Evolutionary conservation across 148 eudicot genomes (phyloP).

Genomic region (Beta vulgaris): DNA sequence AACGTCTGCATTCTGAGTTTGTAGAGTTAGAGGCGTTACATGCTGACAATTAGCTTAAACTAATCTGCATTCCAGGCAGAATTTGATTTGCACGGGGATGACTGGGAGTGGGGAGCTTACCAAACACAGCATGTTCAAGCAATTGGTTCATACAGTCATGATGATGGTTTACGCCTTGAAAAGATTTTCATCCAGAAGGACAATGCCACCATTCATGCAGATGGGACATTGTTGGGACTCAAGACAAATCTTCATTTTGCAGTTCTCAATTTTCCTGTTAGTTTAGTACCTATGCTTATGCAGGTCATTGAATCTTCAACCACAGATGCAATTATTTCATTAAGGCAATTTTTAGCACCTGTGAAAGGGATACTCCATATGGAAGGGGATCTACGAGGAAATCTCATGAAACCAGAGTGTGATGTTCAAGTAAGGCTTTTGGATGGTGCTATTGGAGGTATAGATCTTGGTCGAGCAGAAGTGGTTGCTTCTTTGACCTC

Average conservation of each 20-base stretch:
- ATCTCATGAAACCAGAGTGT: slow-evolving; percentile 91
- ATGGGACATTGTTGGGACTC: slow-evolving; percentile 91
- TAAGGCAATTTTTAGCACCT: slow-evolving; percentile 84
- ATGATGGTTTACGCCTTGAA: slow-evolving; percentile 96
- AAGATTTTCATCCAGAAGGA: slow-evolving; percentile 95
- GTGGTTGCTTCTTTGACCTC: slow-evolving; percentile 96
- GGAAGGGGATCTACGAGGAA: slow-evolving; percentile 99
- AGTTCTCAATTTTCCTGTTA: slow-evolving; percentile 94
- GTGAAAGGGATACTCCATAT: slow-evolving; percentile 91
- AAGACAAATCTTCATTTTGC: slow-evolving; percentile 99
- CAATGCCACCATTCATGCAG: slow-evolving; percentile 97
- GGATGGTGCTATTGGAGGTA: slow-evolving; percentile 96
- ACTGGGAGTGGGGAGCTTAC: slow-evolving; percentile 99
- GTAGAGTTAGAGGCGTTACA: background rate
- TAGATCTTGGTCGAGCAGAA: slow-evolving; percentile 98
- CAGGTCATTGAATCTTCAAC: slow-evolving; percentile 96
- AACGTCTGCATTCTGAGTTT: background rate
- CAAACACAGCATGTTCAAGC: slow-evolving; percentile 93
- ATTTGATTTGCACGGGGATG: slow-evolving; percentile 96
- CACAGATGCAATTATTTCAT: slow-evolving; percentile 72
- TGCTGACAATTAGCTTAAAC: background rate
- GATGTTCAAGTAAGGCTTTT: slow-evolving; percentile 98
- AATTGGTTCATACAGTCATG: slow-evolving; percentile 94
- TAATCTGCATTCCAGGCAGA: slow-evolving; percentile 61
- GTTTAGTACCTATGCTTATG: slow-evolving; percentile 84